Percentiles rank a stretch among this genome's conserved stretches.
These are phyloP conservation scores for Fusarium sororula DNA, from an alignment of 2,329 filamentous ascomycete species.

Conservation along the genomic window DNA sequence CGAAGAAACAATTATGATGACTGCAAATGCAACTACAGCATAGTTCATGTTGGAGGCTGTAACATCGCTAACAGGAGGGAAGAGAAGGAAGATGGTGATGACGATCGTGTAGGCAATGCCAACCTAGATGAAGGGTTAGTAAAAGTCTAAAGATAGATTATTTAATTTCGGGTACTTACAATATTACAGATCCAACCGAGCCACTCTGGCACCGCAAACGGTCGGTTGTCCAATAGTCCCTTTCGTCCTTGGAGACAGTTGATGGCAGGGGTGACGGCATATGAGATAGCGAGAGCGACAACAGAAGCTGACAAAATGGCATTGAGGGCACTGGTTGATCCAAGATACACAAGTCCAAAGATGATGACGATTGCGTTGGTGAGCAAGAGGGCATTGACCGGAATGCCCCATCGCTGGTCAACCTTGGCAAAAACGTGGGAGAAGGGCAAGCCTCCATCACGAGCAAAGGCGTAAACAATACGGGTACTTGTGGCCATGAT, in stretches of 20 bases:
- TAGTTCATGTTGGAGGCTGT: neutral
- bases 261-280: neutral
- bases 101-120: neutral
- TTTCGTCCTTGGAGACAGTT: neutral
- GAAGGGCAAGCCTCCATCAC: neutral
- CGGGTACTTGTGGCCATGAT: neutral
- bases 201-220: neutral
- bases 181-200: neutral
- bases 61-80: neutral
- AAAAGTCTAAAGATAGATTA: rapidly evolving
- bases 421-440: neutral
- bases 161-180: neutral
- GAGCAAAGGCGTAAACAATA: neutral
- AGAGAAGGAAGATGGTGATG: neutral
- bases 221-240: neutral
- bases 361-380: neutral
- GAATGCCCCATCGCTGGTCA: neutral
- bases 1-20: neutral
- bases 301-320: neutral
- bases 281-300: neutral
- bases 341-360: neutral
- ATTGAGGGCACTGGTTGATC: neutral
- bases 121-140: neutral
- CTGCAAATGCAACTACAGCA: neutral
- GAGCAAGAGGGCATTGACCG: neutral